A percentile compares a stretch with the other conserved stretches of the same genome.
These are phyloP conservation scores for Parachlorella kessleri DNA, from an alignment of 139 green algal genomes.

Conservation along the genomic window DNA sequence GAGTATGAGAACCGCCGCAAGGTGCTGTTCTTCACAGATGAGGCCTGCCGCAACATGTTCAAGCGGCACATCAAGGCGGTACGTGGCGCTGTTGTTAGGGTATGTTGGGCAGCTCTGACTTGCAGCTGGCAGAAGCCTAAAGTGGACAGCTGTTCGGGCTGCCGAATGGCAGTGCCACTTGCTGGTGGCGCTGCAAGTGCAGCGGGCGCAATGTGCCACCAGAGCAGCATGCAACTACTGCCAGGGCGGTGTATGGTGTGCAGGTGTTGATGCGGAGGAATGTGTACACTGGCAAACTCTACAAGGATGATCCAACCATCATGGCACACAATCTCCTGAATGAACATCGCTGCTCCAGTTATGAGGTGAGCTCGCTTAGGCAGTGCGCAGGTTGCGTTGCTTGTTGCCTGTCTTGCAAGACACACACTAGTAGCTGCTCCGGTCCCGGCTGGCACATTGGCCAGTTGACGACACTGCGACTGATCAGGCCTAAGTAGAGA, in stretches of 20 bases:
- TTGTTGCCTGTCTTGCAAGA: too few species aligned
- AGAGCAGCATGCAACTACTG: neutral
- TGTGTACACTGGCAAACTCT: constrained; percentile 47
- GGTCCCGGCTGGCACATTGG: too few species aligned
- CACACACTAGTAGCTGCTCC: too few species aligned
- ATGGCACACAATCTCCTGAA: constrained; percentile 68
- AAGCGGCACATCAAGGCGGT: constrained; percentile 58
- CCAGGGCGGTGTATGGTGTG: neutral
- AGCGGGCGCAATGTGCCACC: neutral
- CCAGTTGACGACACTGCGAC: too few species aligned
- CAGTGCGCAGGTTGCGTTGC: too few species aligned
- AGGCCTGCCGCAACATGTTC: constrained; percentile 51
- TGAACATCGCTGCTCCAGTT: constrained; percentile 42
- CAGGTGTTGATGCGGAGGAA: constrained; percentile 43
- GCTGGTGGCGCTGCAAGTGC: neutral
- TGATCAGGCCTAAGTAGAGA: too few species aligned
- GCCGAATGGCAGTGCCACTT: too few species aligned
- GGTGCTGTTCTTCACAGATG: constrained; percentile 74
- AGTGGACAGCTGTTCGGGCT: too few species aligned
- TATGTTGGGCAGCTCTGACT: too few species aligned
- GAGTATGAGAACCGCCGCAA: constrained; percentile 55
- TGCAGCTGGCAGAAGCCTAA: too few species aligned
- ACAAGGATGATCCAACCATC: constrained; percentile 81
- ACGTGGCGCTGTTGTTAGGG: neutral
- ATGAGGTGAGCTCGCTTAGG: too few species aligned